Conservation (phyloP, 2,329 filamentous ascomycete genomes). For the Trichoderma endophyticum region DNA sequence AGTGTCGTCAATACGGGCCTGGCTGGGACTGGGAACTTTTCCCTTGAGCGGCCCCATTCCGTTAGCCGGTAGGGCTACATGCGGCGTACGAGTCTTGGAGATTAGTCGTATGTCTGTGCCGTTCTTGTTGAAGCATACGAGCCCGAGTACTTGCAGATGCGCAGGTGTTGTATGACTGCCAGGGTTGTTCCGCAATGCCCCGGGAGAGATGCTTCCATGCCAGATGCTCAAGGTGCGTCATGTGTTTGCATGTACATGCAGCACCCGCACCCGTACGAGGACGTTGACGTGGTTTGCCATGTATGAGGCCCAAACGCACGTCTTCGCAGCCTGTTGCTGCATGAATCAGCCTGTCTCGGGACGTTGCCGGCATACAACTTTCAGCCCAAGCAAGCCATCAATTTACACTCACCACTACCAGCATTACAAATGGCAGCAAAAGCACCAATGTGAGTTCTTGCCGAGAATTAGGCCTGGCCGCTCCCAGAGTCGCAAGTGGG, state of each 20-base stretch:
- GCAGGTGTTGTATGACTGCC: background rate
- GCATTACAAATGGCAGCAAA: background rate
- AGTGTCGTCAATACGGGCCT: background rate
- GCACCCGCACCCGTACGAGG: background rate
- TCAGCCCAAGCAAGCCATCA: background rate
- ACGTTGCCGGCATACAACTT: background rate
- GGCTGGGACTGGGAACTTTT: background rate
- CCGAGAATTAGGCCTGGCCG: background rate
- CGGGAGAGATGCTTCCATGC: background rate
- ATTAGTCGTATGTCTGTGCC: background rate
- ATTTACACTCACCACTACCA: background rate
- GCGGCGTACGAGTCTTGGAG: background rate
- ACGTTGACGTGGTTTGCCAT: background rate
- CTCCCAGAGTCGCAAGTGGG: background rate
- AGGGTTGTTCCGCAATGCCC: background rate
- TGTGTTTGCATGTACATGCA: background rate
- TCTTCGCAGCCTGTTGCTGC: background rate
- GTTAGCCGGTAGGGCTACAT: constrained; percentile 19
- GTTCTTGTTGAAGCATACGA: background rate
- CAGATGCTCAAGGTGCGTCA: background rate
- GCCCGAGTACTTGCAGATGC: background rate
- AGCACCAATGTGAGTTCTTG: background rate
- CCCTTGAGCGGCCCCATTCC: background rate
- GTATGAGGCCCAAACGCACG: background rate
- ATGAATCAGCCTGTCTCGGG: background rate